Evolutionary conservation across 2,329 filamentous ascomycete species (phyloP), one percentile per base, ranked within the genome.

Genomic region (Corniculantispora saksenae): DNA sequence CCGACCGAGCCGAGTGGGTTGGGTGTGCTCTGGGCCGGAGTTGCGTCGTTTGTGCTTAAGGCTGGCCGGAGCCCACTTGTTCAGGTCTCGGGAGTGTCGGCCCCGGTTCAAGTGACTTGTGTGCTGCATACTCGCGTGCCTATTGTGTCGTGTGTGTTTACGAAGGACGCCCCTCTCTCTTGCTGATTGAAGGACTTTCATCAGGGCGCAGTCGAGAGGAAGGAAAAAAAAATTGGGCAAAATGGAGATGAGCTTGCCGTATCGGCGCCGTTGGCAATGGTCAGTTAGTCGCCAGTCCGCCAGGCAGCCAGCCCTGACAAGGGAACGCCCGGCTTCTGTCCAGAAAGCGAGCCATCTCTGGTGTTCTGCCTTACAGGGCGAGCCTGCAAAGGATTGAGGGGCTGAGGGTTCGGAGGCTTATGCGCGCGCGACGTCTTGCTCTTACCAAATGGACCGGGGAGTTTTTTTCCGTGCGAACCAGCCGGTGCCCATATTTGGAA

Each of bases 1-100:
- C 45, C 45, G 32, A 61, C 29, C 29, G 58, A 61, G 58, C 58
- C 47, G 58, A 43, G 58, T 54, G 38, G 48, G 48, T 53, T 54
- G 59, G 23, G 47, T 61, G 35, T 48, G n/a, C 13, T 15, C 19
- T 32, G 19, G 7, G 45, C 45, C 45, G 45, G 45, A 48, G 15
- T 25, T 50, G 57, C 43, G 23, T 19, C 15, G 15, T 9, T n/a
- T 21, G 45, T 13, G 45, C 45, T 45, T 2, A 45, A 54, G 47
- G 59, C 32, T 54, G 47, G 10, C 57, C 27, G 45, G 15, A 48
- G 27, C 15, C 12, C 21, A 19, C 21, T n/a, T 21, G 4, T 27
- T 1, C 12, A 23, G 57, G 17, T 35, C 17, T 59, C 10, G 47
- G 17, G 15, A 50, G 8, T 13, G 23, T 57, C 38, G 23, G 25